Base-by-base conservation (phyloP, 1,284 basidiomycete species). In the Meripilus lineatus region DNA sequence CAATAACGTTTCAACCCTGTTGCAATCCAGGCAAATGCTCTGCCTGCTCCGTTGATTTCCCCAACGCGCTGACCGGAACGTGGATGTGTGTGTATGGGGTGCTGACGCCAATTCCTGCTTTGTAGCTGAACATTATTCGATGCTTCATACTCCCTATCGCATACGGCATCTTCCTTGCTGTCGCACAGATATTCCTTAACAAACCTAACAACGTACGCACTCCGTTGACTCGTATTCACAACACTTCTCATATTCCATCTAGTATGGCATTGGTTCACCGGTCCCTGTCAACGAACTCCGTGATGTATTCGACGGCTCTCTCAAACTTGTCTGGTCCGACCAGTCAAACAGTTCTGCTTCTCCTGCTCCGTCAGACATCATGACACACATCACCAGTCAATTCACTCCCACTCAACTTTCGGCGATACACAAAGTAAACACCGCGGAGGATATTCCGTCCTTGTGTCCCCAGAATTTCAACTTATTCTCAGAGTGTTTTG, bases 391-490 rank as follows among this genome's bases (percentile, higher is more conserved):
- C 42, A 75, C 77, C 0, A 57, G 62, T n/a, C 65, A 65, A 2
- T 81, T 84, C 55, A 65, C 62, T 28, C 42, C 61, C 4, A 42
- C 53, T 18, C 77, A 84, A 55, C 58, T 69, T 2, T 50, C 54
- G 11, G 66, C 67, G 2, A 67, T 86, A 26, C 67, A 67, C 47
- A 62, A 78, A 50, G 67, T 81, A 6, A 59, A 61, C n/a, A 67
- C 65, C 7, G 66, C 70, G 0, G 57, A 61, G 4, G 74, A 77
- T 21, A 77, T 89, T 14, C 69, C 75, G 0, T 51, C 67, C 0
- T 61, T 68, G 14, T 91, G 88, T 57, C 84, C 80, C 3, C 77
- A 85, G 54, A 89, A 87, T 62, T 89, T 86, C 63, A 81, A 82
- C 40, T 57, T 71, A 4, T 71, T 77, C 40, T 87, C 84, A 1